Evolutionary conservation across 2,329 filamentous ascomycete species (phyloP), one percentile per base, ranked within the genome.

Genomic region (Rhynchosporium graminicola): DNA sequence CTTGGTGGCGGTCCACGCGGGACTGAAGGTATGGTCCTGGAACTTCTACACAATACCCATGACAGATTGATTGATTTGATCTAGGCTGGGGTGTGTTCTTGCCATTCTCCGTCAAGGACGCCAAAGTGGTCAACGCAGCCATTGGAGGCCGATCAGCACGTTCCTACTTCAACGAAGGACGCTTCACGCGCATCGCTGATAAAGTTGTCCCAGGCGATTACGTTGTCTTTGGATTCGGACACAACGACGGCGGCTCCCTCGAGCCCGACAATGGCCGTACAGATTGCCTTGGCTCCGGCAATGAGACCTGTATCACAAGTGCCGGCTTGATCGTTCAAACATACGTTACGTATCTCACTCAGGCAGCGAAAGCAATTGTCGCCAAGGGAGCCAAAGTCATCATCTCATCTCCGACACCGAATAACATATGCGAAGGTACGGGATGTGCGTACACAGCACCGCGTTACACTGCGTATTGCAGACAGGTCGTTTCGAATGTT

Each of bases 91-190:
- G 86, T 26, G 76, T 82, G 66, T 86, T 83, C 71, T 77, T 89
- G 13, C 76, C 79, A 52, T 80, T 83, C 70, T 83, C 79, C 47
- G 72, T 83, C 61, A 72, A 74, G 62, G 76, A 78, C 10, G 71
- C 79, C 33, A 74, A 77, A 0, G 81, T 89, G 5, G 78, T 83
- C 67, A 91, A 91, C 78, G 77, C 83, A 59, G 88, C 88, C 38
- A 81, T 88, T 20, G 86, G 80, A 8, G 88, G 88, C 26, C 84
- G 87, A 56, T 87, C 83, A 31, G 86, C 87, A 1, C 82, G 87
- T 52, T 88, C 85, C 28, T 91, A 81, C 75, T 87, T 82, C 1
- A 81, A 84, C 54, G 87, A 91, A 75, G 84, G 83, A 8, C 84
- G 84, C 13, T 91, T 90, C 76, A 74, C 79, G 15, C 78, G 78